Evolutionary conservation across 768 basidiomycete species (phyloP).

Genomic region (Scleroderma citrinum): DNA sequence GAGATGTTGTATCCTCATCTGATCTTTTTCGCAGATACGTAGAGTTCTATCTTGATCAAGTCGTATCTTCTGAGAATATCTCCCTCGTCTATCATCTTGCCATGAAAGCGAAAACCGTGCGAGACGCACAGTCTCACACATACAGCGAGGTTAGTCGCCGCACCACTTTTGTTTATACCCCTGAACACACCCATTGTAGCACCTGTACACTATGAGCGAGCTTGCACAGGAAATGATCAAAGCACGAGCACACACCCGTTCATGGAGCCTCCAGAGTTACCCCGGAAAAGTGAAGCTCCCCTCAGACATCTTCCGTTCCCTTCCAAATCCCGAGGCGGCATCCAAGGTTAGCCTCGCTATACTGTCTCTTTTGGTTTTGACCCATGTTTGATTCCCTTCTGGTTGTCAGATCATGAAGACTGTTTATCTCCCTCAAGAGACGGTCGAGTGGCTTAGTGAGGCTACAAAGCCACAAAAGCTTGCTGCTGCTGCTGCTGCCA

Average conservation of each 20-base stretch:
- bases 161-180: background rate
- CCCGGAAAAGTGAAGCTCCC: slow-evolving; percentile 80
- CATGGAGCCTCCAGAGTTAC: slow-evolving; percentile 74
- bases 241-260: slow-evolving; percentile 48
- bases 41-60: slow-evolving; percentile 76
- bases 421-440: slow-evolving; percentile 60
- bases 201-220: slow-evolving; percentile 83
- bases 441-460: slow-evolving; percentile 52
- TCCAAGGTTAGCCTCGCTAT: slow-evolving; percentile 44
- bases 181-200: slow-evolving; percentile 38
- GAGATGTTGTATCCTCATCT: background rate
- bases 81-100: slow-evolving; percentile 81
- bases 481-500: slow-evolving; percentile 21
- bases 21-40: slow-evolving; percentile 59
- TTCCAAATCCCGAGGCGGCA: slow-evolving; percentile 60
- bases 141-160: slow-evolving; percentile 56
- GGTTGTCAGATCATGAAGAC: slow-evolving; percentile 56
- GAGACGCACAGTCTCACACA: slow-evolving; percentile 63
- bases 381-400: background rate
- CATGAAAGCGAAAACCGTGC: slow-evolving; percentile 77
- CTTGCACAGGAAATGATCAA: slow-evolving; percentile 86
- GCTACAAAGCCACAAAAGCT: slow-evolving; percentile 36
- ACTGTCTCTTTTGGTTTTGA: too few species aligned
- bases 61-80: slow-evolving; percentile 77
- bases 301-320: slow-evolving; percentile 68